Evolutionary conservation across 2,329 filamentous ascomycete genomes (phyloP).

Genomic region (Fonsecaea pedrosoi): DNA sequence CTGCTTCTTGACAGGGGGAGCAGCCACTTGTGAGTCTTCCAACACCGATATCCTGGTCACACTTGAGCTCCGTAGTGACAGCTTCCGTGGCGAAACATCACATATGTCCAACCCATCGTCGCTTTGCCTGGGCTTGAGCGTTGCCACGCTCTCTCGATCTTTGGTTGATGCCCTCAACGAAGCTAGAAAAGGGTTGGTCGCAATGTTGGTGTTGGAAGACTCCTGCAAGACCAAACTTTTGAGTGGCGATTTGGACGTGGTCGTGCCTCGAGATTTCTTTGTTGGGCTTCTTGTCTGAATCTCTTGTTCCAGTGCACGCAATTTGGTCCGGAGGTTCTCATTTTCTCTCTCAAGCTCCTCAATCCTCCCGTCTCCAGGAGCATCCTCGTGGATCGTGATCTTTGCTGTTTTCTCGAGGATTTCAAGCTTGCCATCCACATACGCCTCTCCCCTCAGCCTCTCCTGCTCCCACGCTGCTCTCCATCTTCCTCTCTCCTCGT

Average conservation of each 20-base stretch:
- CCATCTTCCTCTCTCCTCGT: conserved; percentile 80
- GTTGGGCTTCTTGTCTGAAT: conserved; percentile 68
- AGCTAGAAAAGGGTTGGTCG: conserved; percentile 37
- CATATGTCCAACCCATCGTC: conserved; percentile 27
- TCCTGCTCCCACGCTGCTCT: conserved; percentile 79
- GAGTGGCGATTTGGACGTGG: conserved; percentile 31
- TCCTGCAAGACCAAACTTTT: conserved; percentile 36
- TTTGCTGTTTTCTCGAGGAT: conserved; percentile 61
- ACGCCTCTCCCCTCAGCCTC: conserved; percentile 69
- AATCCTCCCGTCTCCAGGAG: conserved; percentile 60
- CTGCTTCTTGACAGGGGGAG: conserved; percentile 47
- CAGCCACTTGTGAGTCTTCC: conserved; percentile 38
- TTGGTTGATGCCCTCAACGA: conserved; percentile 23
- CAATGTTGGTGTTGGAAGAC: conserved; percentile 34
- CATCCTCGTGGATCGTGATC: conserved; percentile 54
- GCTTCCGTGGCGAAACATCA: conserved; percentile 38
- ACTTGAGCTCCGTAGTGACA: conserved; percentile 37
- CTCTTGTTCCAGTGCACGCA: conserved; percentile 71
- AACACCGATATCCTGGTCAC: conserved; percentile 19
- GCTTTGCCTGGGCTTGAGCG: conserved; percentile 27
- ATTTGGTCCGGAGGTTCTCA: conserved; percentile 69
- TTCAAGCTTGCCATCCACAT: conserved; percentile 87
- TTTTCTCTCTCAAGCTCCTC: conserved; percentile 75
- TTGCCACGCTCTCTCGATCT: conserved; percentile 31
- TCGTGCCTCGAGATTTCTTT: conserved; percentile 52